Evolutionary conservation across 1,284 basidiomycete species (phyloP), one percentile per base, ranked within the genome.

Genomic region (Pyrrhoderma lamaoense): DNA sequence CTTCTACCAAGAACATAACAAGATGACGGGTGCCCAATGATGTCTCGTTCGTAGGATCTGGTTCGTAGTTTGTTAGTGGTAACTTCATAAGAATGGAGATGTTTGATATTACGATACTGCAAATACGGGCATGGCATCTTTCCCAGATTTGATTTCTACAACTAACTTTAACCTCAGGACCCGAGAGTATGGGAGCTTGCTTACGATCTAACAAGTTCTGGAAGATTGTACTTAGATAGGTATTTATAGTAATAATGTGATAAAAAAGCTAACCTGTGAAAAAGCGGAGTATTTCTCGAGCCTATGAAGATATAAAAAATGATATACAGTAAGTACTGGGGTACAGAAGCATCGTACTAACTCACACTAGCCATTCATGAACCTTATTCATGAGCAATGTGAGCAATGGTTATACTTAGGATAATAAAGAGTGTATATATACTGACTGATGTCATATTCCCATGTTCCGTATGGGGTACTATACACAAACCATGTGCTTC

Each of bases 1-100:
- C 83, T 85, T 34, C 85, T 69, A 0, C 84, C 85, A 2, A 86
- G 59, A 14, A 87, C 83, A 61, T 80, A 85, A 53, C 80, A 84
- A 0, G 83, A 85, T 0, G 69, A 64, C 0, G 65, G 64, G 59
- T 85, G 72, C 42, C 85, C 76, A 8, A 85, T 76, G 23, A 88
- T 83, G 44, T 64, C 67, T 59, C 72, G 76, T 59, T 88, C 84
- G 27, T 74, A 66, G 0, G 73, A 65, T 0, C 84, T 85, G 49
- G 51, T 39, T 31, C 5, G 5, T 5, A 31, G 11, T 31, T 31
- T 5, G 11, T 31, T 31, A n/a, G n/a, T 31, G 11, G 27, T 11
- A 31, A 31, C 27, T 31, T 11, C 27, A 5, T 5, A 31, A 31
- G 27, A 31, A 31, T 31, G 11, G 5, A 5, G 7, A 16, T 11